Evolutionary conservation across 2,329 filamentous ascomycete species (phyloP), one percentile per base, ranked within the genome.

Genomic region (Metarhizium humberi): DNA sequence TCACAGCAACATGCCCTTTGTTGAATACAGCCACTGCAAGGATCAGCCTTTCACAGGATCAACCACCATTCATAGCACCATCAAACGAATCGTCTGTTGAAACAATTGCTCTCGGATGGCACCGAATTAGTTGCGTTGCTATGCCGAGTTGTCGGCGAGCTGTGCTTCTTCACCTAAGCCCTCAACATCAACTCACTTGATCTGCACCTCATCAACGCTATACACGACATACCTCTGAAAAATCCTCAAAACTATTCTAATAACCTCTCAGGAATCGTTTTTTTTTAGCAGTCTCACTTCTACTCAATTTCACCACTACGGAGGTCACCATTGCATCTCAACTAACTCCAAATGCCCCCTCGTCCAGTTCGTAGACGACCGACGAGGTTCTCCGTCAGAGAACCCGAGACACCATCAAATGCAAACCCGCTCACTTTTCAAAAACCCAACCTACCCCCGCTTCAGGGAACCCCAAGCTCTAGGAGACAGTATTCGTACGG

Each of bases 401-500:
- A 57, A n/a, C 49, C 56, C 25, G 57, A 58, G 38, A 18, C 59
- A 46, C 45, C 51, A 20, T 54, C 50, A 32, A 50, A 51, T 43
- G 36, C 52, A 8, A 53, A 54, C 7, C 51, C 51, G 29, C 46
- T 48, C 25, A 42, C 51, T 4, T 61, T 67, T 51, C 56, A 59
- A 40, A 65, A 62, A 30, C 66, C 65, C 38, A 62, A 64, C 6
- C 53, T 67, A 11, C 66, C 64, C 14, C 52, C 58, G 2, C 56
- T 64, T 3, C 58, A 61, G 40, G 70, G 67, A 3, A 71, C 71
- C 0, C 69, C 71, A 5, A 71, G 68, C 48, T 64, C 68, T 11
- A 63, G 69, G 34, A 63, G 70, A 43, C 69, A 72, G 57, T 73
- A 72, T 55, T 65, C 69, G 1, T 73, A 73, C 59, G 71, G 71